Percentiles rank a stretch among this genome's conserved stretches.
phyloP scores from a whole-genome alignment of 345 rosid genomes.

The Crucihimalaya himalaica region DNA sequence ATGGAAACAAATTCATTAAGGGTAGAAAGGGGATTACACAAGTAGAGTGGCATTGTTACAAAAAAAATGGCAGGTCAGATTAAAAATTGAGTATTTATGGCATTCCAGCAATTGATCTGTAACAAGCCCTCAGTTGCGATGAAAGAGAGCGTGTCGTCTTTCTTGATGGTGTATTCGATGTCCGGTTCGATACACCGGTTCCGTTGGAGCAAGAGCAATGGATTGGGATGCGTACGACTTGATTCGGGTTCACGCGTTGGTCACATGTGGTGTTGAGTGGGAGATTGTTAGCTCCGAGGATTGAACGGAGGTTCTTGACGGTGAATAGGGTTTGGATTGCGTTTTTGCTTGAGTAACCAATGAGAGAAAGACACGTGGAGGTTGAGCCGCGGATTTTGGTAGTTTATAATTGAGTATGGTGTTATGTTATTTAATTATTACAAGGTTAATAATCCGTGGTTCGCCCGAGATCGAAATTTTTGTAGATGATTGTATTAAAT shows the following conservation, averaged over 20 bases:
- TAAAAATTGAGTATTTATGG: too few species aligned
- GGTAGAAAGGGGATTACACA: too few species aligned
- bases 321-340: slow-evolving; percentile 55
- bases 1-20: too few species aligned
- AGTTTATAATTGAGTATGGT: too few species aligned
- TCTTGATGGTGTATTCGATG: slow-evolving; percentile 52
- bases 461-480: too few species aligned
- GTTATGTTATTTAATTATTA: too few species aligned
- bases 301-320: slow-evolving; percentile 42
- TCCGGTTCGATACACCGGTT: slow-evolving; percentile 50
- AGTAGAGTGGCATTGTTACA: too few species aligned
- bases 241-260: slow-evolving; percentile 17
- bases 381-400: slow-evolving; percentile 36
- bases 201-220: slow-evolving; percentile 61
- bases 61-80: too few species aligned
- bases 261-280: slow-evolving; percentile 40
- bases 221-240: slow-evolving; percentile 55
- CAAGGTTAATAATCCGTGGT: too few species aligned
- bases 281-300: slow-evolving; percentile 63
- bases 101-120: too few species aligned
- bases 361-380: slow-evolving; percentile 45
- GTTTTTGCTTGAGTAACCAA: slow-evolving; percentile 57
- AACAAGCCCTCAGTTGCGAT: slow-evolving; percentile 46
- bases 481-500: too few species aligned
- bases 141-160: slow-evolving; percentile 42